Evolutionary conservation across 2,329 filamentous ascomycete species (phyloP), one percentile per base, ranked within the genome.

Genomic region (Aureobasidium sp.): DNA sequence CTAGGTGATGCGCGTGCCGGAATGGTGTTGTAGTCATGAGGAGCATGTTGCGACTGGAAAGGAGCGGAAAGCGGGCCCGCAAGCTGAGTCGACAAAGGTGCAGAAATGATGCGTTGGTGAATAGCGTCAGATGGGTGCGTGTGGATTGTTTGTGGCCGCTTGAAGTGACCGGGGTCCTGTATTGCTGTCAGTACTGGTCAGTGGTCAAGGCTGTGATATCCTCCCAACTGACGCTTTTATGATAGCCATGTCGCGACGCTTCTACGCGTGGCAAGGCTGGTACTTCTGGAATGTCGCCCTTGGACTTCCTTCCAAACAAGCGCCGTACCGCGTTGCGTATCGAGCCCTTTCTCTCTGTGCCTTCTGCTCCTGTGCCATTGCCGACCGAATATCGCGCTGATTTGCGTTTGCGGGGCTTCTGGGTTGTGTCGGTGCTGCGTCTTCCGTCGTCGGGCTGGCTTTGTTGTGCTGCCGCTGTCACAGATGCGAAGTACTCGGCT

Each of bases 231-330:
- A 66, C 71, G 60, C 70, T 73, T 34, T 65, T 67, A 58, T 72
- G 70, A 56, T 74, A 70, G 20, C 65, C 66, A 67, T 74, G 72
- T 51, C 72, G 62, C 15, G 68, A 63, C 4, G 66, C 64, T 10
- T 66, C 66, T 6, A 46, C 37, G 23, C 26, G 44, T 39, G 60
- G 59, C 15, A 56, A 9, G 29, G 42, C 51, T 13, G 51, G 51
- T n/a, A 55, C 51, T 32, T 62, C 58, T 50, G 62, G 59, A n/a
- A 61, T 42, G 27, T 62, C 62, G n/a, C 26, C 67, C 59, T 70
- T 71, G 41, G 69, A 69, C 59, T 69, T 67, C 46, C 71, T 68
- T 3, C 73, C 69, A 61, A 75, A 75, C n/a, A 75, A 69, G 62
- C 68, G 69, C 29, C 71, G 69, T 39, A 75, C 71, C 7, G 69